Base-by-base conservation (phyloP, 257 asterid species). In the Verbascum thapsus region DNA sequence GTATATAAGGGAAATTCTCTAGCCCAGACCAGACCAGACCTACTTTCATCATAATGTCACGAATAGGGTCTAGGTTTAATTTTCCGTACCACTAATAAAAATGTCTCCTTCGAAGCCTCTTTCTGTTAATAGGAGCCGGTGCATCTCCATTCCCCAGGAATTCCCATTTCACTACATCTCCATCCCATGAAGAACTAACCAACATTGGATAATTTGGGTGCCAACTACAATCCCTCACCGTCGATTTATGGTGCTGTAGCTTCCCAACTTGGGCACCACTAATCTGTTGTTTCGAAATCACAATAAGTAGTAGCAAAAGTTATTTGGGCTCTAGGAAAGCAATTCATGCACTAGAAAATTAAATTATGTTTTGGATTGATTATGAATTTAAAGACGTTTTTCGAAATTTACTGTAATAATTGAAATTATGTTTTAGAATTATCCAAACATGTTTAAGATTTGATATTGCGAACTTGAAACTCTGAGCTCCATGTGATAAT, bases 101-200 rank as follows among this genome's bases (percentile, higher is more conserved):
- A 16, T 64, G 51, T 70, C 81, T 61, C 71, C 82, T 72, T 19
- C 71, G 61, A 58, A 13, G 43, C 70, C 57, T 69, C 58, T 55
- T 57, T 52, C 53, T 54, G 74, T 66, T 78, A 44, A 72, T 52
- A 39, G 67, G 74, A 15, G 66, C 13, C 0, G 65, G 66, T 19
- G 69, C 72, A 34, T 84, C 87, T 23, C 67, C 81, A 1, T 70
- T 74, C 26, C 84, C 91, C 0, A 74, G 82, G 61, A 79, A 74
- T 61, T 90, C 94, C 97, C 96, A 90, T 78, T 80, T 90, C 57
- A 80, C 91, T 3, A 88, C 8, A 32, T 87, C 88, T 23, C 98
- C 96, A 15, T 87, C 96, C 95, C 95, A 87, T 12, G 95, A 90
- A 26, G 96, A 87, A 86, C 95, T 88, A 35, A 90, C 88, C 11